Conservation (phyloP, 1,284 basidiomycete species). For the Malassezia equina region DNA sequence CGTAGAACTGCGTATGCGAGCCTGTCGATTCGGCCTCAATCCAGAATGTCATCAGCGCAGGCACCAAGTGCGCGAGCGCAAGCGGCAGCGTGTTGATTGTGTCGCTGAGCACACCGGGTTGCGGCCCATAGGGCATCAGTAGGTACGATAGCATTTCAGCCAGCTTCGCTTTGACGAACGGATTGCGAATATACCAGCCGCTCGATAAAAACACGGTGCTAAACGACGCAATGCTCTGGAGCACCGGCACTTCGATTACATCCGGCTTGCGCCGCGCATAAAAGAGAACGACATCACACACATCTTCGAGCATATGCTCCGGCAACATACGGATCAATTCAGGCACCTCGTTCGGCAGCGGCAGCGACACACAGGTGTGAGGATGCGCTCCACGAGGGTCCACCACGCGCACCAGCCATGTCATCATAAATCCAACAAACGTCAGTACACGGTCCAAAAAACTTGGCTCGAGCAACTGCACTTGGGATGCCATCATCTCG, state of each 20-base stretch:
- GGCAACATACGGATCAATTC: slow-evolving; percentile 76
- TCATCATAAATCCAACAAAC: slow-evolving; percentile 80
- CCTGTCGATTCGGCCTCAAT: slow-evolving; percentile 97
- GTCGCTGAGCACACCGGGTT: slow-evolving; percentile 70
- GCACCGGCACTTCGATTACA: slow-evolving; percentile 62
- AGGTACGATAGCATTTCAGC: slow-evolving; percentile 81
- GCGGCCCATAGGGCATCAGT: slow-evolving; percentile 64
- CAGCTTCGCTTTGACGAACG: slow-evolving; percentile 94
- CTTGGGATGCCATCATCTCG: slow-evolving; percentile 65
- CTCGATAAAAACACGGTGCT: slow-evolving; percentile 83
- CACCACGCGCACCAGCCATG: slow-evolving; percentile 86
- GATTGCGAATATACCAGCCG: slow-evolving; percentile 95
- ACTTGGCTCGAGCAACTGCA: slow-evolving; percentile 76
- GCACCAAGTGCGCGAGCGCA: slow-evolving; percentile 78
- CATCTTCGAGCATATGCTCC: slow-evolving; percentile 88
- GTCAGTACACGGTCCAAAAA: slow-evolving; percentile 68
- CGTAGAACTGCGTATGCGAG: slow-evolving; percentile 94
- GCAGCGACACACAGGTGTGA: slow-evolving; percentile 47
- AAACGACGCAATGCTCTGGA: slow-evolving; percentile 80
- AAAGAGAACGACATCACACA: slow-evolving; percentile 76
- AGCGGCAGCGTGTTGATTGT: slow-evolving; percentile 72
- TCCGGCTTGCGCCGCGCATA: slow-evolving; percentile 64
- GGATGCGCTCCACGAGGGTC: slow-evolving; percentile 77
- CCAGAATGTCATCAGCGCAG: slow-evolving; percentile 86
- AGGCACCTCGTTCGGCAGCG: slow-evolving; percentile 74